Evolutionary conservation across 2,329 filamentous ascomycete species (phyloP), one percentile per base, ranked within the genome.

Genomic region (Coniochaeta ligniaria): DNA sequence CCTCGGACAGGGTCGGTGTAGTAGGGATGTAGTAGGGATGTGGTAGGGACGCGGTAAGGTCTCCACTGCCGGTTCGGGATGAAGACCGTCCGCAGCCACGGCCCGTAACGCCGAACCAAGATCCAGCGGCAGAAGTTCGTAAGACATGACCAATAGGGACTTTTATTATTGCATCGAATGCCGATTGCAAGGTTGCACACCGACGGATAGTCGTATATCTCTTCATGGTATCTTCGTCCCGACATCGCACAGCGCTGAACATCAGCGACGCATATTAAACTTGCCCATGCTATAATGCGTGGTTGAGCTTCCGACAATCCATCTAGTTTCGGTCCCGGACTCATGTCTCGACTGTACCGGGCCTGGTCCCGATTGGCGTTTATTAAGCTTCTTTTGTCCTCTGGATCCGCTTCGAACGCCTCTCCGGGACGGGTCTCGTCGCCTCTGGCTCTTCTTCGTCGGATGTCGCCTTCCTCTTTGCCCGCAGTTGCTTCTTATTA

Each of bases 401-500:
- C 60, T 57, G 54, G 31, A 57, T 57, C 54, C 66, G 66, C 62
- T 68, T 68, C 12, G 66, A 67, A 45, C 66, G 66, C 31, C 65
- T 61, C 41, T 63, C 52, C 52, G 62, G 60, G 16, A 47, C 16
- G 2, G 52, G 7, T n/a, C 16, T 57, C 17, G 31, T 24, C 54
- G 22, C 16, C 38, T 20, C 62, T 62, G 59, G 38, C 57, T 36
- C 59, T 61, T 61, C 43, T 31, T 50, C 59, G 38, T 62, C 64
- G 62, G 52, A 60, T 60, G 57, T 59, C 38, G 59, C 24, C 58
- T 66, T 66, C 45, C 65, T 65, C 62, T 66, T 67, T 57, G 58
- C 54, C 58, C 61, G 60, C 56, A 31, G 60, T 41, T 50, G 59
- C 57, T 61, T 54, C 28, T 38, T 57, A 60, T 61, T 60, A 55